Base-by-base conservation (phyloP, 768 basidiomycete species). In the Trametopsis cervina region DNA sequence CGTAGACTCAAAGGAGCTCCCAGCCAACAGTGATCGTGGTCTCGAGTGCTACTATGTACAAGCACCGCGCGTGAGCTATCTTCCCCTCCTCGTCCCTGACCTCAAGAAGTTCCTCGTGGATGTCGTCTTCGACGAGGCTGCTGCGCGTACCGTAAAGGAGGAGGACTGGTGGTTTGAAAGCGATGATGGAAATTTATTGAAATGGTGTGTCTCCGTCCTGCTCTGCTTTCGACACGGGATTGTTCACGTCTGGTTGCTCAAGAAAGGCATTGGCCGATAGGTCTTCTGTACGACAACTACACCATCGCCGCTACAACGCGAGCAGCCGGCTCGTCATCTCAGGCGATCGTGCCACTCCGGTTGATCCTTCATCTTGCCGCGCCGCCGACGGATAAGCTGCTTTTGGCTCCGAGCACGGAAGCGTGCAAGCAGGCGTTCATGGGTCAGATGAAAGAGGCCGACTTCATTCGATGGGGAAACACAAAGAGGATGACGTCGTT, bases 161-260 rank as follows among this genome's bases (percentile, higher is more conserved):
- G 87, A 89, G 49, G 88, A 94, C 44, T 92, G 95, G 89, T 98
- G 95, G 96, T 96, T 99, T 64, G 92, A 96, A 66, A 86, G 83
- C 53, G 86, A 88, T 45, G 85, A 82, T 55, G 89, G 89, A 24
- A 78, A 75, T 4, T 61, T 88, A 42, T 74, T 94, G 57, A 90
- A 92, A 69, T 97, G 95, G 95, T 95, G 49, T 53, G 80, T 73
- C 24, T 35, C n/a, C 29, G 20, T 20, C 35, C 29, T 33, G 29
- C 15, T 33, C 29, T 46, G 38, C 25, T 21, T 4, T 1, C 20
- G 35, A 17, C 17, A 33, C 22, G 11, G 41, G 29, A 18, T 35
- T 46, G 26, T 20, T 25, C 40, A 41, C 11, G 4, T 24, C 21
- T 35, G 3, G 23, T 29, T 25, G 22, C n/a, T 47, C 39, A 26